Percentiles rank a stretch among this genome's conserved stretches.
phyloP scores from a whole-genome alignment of 257 asterid species.

The Lavandula angustifolia region DNA sequence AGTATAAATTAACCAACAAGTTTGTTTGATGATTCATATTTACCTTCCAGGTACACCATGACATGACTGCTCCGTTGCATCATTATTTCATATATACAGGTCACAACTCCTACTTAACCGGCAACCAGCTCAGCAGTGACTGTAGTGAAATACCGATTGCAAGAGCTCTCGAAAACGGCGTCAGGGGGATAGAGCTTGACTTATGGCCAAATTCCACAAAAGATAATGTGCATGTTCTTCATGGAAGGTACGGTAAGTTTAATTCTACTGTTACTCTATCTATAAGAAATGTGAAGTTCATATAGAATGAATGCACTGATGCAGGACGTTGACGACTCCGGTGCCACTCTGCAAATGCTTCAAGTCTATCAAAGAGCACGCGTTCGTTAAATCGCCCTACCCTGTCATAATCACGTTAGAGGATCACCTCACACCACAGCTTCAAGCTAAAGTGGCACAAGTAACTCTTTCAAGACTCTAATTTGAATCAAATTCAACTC shows the following conservation, averaged over 20 bases:
- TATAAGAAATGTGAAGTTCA: not conserved
- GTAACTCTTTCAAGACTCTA: constrained; percentile 36
- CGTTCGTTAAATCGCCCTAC: constrained; percentile 74
- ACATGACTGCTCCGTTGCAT: constrained; percentile 95
- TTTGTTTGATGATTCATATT: constrained; percentile 22
- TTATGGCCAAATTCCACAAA: constrained; percentile 84
- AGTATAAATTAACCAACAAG: too few species aligned
- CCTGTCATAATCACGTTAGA: constrained; percentile 82
- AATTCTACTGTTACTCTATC: constrained; percentile 2
- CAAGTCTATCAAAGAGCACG: constrained; percentile 73
- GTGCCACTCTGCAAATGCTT: constrained; percentile 75
- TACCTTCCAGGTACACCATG: constrained; percentile 85
- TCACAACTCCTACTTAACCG: constrained; percentile 92
- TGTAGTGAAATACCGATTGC: constrained; percentile 85
- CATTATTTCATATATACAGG: constrained; percentile 93
- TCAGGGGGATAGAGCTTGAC: constrained; percentile 90
- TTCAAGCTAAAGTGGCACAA: constrained; percentile 86
- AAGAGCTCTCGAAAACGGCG: constrained; percentile 81
- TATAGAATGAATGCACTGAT: constrained; percentile 21
- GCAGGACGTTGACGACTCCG: constrained; percentile 86
- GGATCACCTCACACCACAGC: constrained; percentile 83
- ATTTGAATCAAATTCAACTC: too few species aligned
- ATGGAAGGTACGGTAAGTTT: constrained; percentile 78
- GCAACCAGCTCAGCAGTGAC: constrained; percentile 89
- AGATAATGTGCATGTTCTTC: constrained; percentile 83